Evolutionary conservation across 2,329 filamentous ascomycete genomes (phyloP).

Genomic region (Claviceps digitariae): DNA sequence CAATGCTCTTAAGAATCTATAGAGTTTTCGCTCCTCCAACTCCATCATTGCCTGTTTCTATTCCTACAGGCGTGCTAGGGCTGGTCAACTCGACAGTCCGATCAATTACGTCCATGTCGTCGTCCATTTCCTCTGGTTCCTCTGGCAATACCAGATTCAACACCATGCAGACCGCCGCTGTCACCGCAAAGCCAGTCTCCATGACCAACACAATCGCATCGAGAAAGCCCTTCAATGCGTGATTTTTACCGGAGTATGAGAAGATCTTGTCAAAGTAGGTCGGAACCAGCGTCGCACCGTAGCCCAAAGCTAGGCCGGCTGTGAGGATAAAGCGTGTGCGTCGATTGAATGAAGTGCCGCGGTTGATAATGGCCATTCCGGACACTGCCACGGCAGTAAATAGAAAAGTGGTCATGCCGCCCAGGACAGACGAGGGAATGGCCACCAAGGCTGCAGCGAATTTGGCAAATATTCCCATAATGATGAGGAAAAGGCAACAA

Average conservation of each 20-base stretch:
- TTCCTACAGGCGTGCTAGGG: background rate
- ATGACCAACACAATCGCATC: constrained; percentile 62
- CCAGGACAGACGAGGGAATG: constrained; percentile 38
- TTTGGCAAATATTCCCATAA: constrained; percentile 75
- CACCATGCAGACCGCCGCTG: constrained; percentile 57
- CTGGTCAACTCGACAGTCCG: constrained; percentile 2
- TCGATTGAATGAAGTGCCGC: constrained; percentile 58
- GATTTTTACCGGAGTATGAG: constrained; percentile 56
- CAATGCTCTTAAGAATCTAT: too few species aligned
- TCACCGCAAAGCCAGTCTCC: constrained; percentile 63
- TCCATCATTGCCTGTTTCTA: background rate
- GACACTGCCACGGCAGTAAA: constrained; percentile 62
- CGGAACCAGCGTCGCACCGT: constrained; percentile 53
- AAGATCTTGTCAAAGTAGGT: constrained; percentile 60
- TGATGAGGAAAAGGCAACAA: constrained; percentile 60
- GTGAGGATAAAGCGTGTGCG: constrained; percentile 75
- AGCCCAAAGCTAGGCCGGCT: constrained; percentile 58
- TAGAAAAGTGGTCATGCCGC: constrained; percentile 40
- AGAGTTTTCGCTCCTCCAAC: too few species aligned
- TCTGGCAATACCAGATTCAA: constrained; percentile 62
- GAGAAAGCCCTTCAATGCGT: constrained; percentile 55
- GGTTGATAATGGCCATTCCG: constrained; percentile 62
- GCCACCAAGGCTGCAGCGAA: constrained; percentile 69
- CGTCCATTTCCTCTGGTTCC: constrained; percentile 48
- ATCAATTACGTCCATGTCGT: constrained; percentile 20